These are phyloP conservation scores for Pyrenophora graminea DNA, from an alignment of 2,329 filamentous ascomycete genomes.

Conservation along the genomic window DNA sequence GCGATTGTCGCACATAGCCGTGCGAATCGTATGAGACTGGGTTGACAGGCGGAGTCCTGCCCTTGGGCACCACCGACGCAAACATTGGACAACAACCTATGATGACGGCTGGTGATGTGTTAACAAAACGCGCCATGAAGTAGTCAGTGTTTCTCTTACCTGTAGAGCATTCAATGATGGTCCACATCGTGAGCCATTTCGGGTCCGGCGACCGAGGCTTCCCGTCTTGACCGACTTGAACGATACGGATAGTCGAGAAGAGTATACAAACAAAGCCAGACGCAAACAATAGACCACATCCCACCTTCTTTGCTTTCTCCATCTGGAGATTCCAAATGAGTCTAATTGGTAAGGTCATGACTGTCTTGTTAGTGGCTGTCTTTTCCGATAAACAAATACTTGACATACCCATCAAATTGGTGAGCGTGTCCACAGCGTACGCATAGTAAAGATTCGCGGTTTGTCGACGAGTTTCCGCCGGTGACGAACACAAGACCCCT, in stretches of 20 bases:
- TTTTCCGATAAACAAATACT: not conserved
- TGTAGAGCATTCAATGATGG: conserved; percentile 43
- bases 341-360: conserved; percentile 46
- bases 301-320: conserved; percentile 39
- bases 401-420: conserved; percentile 43
- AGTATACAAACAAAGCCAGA: conserved; percentile 34
- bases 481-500: conserved; percentile 28
- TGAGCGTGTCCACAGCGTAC: conserved; percentile 43
- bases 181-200: conserved; percentile 47
- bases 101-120: conserved; percentile 23
- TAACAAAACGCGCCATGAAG: not conserved
- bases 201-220: conserved; percentile 35
- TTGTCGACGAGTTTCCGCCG: conserved; percentile 36
- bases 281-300: conserved; percentile 35
- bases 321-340: conserved; percentile 47
- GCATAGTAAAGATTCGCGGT: conserved; percentile 44
- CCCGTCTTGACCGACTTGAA: conserved; percentile 39
- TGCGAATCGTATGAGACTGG: conserved; percentile 10
- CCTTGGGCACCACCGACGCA: conserved; percentile 19
- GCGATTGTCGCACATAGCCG: conserved; percentile 21
- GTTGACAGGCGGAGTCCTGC: not conserved
- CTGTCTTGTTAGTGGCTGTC: conserved; percentile 17
- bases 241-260: conserved; percentile 34
- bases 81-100: conserved; percentile 33
- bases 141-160: conserved; percentile 24